Base-by-base conservation (phyloP, 2,329 filamentous ascomycete species). In the Phyllosticta paracitricarpa region DNA sequence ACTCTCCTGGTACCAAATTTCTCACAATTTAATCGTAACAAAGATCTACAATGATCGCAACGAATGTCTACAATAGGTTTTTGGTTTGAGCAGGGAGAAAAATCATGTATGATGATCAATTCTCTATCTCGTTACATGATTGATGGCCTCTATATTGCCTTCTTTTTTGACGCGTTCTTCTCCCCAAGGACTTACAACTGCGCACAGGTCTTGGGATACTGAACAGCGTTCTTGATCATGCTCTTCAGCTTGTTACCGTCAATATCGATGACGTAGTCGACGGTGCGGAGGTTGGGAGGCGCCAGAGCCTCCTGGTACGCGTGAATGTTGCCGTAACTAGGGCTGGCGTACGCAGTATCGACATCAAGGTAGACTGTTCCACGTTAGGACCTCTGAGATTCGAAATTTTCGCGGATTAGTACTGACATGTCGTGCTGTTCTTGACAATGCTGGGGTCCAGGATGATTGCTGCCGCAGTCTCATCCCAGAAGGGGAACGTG, bases 401-500 rank as follows among this genome's bases (percentile, higher is more conserved):
- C 9, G 8, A 17, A 4, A 22, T 19, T 1, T 24, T 17, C 19
- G 14, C 14, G 3, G 25, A 10, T 9, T 17, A 19, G 26, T 17
- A 61, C 68, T 61, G 62, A 72, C 70, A 71, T 59, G 67, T 68
- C 1, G 72, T 76, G 26, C 67, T 67, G 58, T 78, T 78, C 8
- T 66, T 69, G 35, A 73, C 71, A 33, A 78, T 70, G 5, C 65
- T 67, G 0, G 73, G 72, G 58, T 77, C 73, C 4, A 76, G 59
- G 62, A 78, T 70, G 4, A 78, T 71, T 0, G 71, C 73, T n/a
- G 72, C 72, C 1, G 77, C 76, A 3, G 75, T 79, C 66, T 79
- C 77, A 59, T 79, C 77, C 77, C 77, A 79, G 57, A 78, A 76
- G 0, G 77, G 77, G 56, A 77, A 75, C 0, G 66, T 66, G 3